phyloP scores from a whole-genome alignment of 441 rosid species.

The Croton setiger region DNA sequence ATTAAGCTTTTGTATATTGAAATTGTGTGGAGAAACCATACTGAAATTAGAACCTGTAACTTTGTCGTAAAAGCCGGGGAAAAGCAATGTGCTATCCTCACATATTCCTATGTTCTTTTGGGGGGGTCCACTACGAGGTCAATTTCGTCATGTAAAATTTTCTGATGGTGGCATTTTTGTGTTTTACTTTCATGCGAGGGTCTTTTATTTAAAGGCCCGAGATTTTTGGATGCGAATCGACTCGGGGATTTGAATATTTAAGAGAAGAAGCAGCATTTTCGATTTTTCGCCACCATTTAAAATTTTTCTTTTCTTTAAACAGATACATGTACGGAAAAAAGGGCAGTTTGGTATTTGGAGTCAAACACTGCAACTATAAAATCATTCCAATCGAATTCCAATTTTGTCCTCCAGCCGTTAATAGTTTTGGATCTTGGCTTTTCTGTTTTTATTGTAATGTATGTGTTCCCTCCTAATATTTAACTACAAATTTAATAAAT shows the following conservation, averaged over 20 bases:
- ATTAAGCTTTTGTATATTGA: too few species aligned
- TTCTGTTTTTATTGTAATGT: too few species aligned
- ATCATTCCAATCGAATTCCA: background rate
- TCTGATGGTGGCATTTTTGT: background rate
- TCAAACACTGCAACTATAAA: too few species aligned
- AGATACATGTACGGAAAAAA: conserved; percentile 2
- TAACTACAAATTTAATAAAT: too few species aligned
- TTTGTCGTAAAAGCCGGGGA: conserved; percentile 20
- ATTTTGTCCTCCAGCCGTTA: background rate
- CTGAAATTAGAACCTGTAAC: too few species aligned
- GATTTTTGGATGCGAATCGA: conserved; percentile 5
- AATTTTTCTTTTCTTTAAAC: background rate
- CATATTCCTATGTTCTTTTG: background rate
- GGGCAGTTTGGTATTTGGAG: too few species aligned
- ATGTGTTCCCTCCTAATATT: too few species aligned
- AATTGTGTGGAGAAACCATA: too few species aligned
- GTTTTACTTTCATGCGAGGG: background rate
- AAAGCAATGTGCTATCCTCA: background rate
- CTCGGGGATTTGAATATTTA: conserved; percentile 7
- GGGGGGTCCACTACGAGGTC: conserved; percentile 8
- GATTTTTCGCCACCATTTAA: background rate
- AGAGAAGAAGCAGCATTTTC: background rate
- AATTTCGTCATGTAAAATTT: conserved; percentile 3
- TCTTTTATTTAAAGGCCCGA: background rate
- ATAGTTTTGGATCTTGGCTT: too few species aligned